These are phyloP conservation scores for Sparassis latifolia DNA, from an alignment of 1,284 basidiomycete genomes.

Conservation along the genomic window DNA sequence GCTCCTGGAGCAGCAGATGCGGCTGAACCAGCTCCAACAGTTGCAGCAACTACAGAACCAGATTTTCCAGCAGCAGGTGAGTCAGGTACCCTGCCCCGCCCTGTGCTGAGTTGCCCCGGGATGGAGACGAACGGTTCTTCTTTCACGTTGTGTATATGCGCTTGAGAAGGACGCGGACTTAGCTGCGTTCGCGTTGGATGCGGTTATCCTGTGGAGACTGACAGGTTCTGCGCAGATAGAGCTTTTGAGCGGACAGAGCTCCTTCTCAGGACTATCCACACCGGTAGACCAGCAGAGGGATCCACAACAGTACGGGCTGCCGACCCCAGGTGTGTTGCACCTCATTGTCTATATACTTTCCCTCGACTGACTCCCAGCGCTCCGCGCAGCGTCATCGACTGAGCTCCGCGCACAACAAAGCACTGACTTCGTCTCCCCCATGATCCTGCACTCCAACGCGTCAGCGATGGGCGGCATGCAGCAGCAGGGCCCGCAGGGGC, in stretches of 20 bases:
- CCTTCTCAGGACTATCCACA: conserved; percentile 25
- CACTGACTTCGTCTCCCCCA: conserved; percentile 57
- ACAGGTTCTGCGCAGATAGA: conserved; percentile 46
- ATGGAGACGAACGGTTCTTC: too few relatives aligned
- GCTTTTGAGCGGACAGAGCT: conserved; percentile 53
- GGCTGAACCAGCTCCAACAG: conserved; percentile 67
- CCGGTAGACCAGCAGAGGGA: conserved; percentile 31
- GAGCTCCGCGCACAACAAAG: conserved; percentile 58
- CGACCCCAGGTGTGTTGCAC: conserved; percentile 58
- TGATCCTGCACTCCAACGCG: conserved; percentile 37
- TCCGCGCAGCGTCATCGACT: conserved; percentile 30
- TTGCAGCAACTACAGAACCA: conserved; percentile 74
- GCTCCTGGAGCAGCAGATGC: conserved; percentile 58
- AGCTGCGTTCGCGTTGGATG: not conserved
- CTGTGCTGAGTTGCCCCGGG: not conserved
- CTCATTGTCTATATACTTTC: not conserved
- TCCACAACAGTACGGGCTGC: conserved; percentile 50
- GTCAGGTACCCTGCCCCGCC: conserved; percentile 1
- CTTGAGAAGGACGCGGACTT: not conserved
- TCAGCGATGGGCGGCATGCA: conserved; percentile 19
- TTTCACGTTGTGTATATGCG: too few relatives aligned
- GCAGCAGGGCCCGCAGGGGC: conserved; percentile 28
- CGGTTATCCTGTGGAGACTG: not conserved
- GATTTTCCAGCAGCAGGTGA: conserved; percentile 79
- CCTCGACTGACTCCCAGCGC: not conserved